Base-by-base conservation (phyloP, 768 basidiomycete genomes). In the Dentipellis fragilis region DNA sequence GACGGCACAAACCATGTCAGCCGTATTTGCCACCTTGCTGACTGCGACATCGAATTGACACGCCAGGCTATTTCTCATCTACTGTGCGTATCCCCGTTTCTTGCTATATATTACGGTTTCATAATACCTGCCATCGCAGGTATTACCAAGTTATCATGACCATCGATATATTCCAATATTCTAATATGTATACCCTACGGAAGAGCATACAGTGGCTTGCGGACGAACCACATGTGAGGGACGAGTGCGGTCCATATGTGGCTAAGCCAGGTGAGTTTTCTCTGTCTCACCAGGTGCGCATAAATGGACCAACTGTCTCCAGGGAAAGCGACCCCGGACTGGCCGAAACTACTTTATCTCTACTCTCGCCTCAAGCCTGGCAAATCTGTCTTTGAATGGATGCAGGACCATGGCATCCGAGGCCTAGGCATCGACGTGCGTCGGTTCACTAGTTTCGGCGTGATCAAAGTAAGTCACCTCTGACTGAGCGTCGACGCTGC, bases 71-170 rank as follows among this genome's bases (percentile, higher is more conserved):
- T 99, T 51, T 85, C 89, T 16, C 96, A 99, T 71, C 79, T 99
- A 29, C 70, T 99, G 92, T 96, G 62, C 71, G 87, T 62, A 10
- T 19, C 47, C 48, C 35, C 46, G 29, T 47, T 11, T 55, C 53
- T 17, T 29, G n/a, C 39, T 12, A 10, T 29, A 9, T 38, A 45
- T 48, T 35, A 54, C 38, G 46, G 22, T 21, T 19, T 3, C 55
- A 7, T 49, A 12, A 1, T 42, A 14, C 40, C 40, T 9, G 48
- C 11, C 4, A 16, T 47, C 22, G n/a, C 59, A 94, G 92, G 46
- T 96, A 93, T 65, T 97, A 98, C 67, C 92, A 96, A 72, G 93
- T 94, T 42, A 84, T 96, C 60, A 93, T 98, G 88, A 88, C 85
- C 59, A 83, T 94, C 54, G 96, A 99, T 71, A 91, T 98, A 46